Evolutionary conservation across 31 red algal species (phyloP).

Genomic region (Odonthalia washingtoniensis): DNA sequence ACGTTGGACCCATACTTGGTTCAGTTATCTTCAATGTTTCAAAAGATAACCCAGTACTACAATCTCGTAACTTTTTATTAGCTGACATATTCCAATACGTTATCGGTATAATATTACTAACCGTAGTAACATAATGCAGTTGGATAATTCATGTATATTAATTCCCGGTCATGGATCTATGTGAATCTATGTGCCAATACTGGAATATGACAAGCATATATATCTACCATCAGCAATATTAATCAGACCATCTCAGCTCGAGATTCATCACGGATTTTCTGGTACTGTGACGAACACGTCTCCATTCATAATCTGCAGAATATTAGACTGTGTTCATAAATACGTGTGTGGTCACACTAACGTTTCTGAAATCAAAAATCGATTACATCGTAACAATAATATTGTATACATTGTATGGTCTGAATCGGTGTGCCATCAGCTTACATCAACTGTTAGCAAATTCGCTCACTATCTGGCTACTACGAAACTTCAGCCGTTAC

Average conservation of each 20-base stretch:
- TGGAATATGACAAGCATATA: neutral
- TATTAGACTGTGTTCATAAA: neutral
- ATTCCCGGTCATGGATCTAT: neutral
- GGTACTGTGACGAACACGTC: neutral
- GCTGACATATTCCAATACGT: conserved; percentile 41
- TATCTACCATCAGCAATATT: neutral
- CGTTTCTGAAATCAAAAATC: neutral
- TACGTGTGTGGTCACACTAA: neutral
- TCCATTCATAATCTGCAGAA: neutral
- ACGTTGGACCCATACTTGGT: too few species aligned
- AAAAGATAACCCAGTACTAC: too few species aligned
- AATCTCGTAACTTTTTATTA: conserved; percentile 32
- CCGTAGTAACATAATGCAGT: conserved; percentile 34
- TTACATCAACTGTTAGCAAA: neutral
- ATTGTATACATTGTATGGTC: too few species aligned
- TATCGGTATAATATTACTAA: conserved; percentile 33
- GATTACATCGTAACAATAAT: neutral
- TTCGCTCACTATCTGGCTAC: neutral
- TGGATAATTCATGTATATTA: neutral
- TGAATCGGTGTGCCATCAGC: neutral
- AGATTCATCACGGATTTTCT: too few species aligned
- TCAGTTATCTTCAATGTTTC: too few species aligned
- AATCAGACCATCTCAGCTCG: neutral
- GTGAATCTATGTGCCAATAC: too few species aligned
- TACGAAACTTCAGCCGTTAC: neutral